Conservation (phyloP, 2,329 filamentous ascomycete genomes). For the Microsporum audouinii region DNA sequence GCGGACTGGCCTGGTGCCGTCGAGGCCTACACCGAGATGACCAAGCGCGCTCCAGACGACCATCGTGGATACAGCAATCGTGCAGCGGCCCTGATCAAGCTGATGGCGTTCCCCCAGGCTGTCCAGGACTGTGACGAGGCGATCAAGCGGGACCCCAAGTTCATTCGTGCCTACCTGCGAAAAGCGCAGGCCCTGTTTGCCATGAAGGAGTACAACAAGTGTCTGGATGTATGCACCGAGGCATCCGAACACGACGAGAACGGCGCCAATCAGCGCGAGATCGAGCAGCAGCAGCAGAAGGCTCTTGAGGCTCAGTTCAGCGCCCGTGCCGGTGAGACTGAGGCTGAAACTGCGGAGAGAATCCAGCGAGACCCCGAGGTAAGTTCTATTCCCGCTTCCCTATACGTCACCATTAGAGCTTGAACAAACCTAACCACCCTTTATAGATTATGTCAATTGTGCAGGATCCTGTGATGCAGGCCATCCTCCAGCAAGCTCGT, state of each 20-base stretch:
- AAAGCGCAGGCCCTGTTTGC: conserved; percentile 92
- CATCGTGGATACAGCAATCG: conserved; percentile 94
- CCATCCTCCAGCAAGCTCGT: conserved; percentile 93
- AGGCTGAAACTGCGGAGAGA: conserved; percentile 87
- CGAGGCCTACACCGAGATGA: conserved; percentile 90
- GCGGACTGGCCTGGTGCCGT: conserved; percentile 91
- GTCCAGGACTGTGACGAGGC: conserved; percentile 85
- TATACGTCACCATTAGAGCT: no score
- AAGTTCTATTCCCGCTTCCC: conserved; percentile 25
- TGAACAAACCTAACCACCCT: no score
- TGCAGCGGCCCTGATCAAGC: conserved; percentile 90
- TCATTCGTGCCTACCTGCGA: conserved; percentile 91
- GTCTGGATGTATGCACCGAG: conserved; percentile 76
- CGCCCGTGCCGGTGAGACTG: conserved; percentile 83
- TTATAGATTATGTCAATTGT: conserved; percentile 70
- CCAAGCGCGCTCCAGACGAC: conserved; percentile 86
- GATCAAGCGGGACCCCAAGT: conserved; percentile 80
- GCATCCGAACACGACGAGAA: conserved; percentile 65
- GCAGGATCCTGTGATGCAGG: conserved; percentile 95
- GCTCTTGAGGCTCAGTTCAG: conserved; percentile 81
- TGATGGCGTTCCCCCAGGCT: conserved; percentile 88
- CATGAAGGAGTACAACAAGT: conserved; percentile 97
- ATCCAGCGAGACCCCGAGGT: conserved; percentile 85
- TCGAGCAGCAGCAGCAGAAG: conserved; percentile 89
- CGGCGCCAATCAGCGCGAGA: conserved; percentile 77